Evolutionary conservation across 2,329 filamentous ascomycete species (phyloP).

Genomic region (Lasiodiplodia sp.): DNA sequence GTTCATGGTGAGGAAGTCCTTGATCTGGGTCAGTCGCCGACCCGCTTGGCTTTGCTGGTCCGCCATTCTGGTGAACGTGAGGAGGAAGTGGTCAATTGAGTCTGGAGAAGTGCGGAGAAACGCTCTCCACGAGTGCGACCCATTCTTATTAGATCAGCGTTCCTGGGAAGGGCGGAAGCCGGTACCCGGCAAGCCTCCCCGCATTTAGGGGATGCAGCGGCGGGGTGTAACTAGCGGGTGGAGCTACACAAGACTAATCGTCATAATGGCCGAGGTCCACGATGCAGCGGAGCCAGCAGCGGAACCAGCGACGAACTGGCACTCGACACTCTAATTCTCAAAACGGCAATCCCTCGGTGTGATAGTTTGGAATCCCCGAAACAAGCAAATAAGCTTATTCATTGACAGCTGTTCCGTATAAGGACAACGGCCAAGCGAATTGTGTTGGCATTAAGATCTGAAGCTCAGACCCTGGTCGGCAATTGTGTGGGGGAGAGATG

Average conservation of each 20-base stretch:
- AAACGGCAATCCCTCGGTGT: not conserved
- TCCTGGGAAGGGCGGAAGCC: too few species aligned
- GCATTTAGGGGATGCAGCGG: constrained; percentile 6
- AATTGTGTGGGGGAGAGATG: not conserved
- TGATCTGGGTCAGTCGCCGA: constrained; percentile 52
- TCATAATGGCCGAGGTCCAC: constrained; percentile 7
- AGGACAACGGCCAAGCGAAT: not conserved
- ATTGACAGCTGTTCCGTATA: not conserved
- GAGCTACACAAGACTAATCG: constrained; percentile 2
- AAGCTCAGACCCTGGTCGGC: not conserved
- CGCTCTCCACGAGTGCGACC: not conserved
- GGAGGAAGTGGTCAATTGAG: not conserved
- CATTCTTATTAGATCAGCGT: not conserved
- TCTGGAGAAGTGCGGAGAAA: constrained; percentile 1
- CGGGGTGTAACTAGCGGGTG: constrained; percentile 4
- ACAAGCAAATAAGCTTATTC: not conserved
- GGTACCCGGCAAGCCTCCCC: not conserved
- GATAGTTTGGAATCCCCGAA: not conserved
- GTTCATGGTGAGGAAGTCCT: constrained; percentile 54
- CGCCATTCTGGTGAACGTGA: constrained; percentile 37
- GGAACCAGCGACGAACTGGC: not conserved
- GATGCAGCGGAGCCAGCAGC: not conserved
- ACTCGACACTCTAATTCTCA: not conserved
- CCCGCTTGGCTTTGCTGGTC: constrained; percentile 43
- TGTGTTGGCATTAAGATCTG: not conserved